phyloP scores from a whole-genome alignment of 2,329 filamentous ascomycete genomes.

The Talaromyces piceae region DNA sequence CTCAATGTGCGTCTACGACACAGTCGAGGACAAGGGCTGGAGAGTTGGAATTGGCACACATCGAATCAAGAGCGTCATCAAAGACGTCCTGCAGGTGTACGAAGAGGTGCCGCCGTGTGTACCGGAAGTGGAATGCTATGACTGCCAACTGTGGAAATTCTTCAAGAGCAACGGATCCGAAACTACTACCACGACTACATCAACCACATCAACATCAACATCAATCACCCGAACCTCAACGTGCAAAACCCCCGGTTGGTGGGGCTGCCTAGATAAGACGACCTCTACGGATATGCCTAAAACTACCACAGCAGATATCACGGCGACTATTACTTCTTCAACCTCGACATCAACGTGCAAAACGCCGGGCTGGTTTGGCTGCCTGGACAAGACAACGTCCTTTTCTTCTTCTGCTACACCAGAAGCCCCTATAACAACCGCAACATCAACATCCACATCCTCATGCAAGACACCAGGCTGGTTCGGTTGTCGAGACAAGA shows the following conservation, averaged over 20 bases:
- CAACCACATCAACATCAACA: conserved; percentile 50
- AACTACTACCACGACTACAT: conserved; percentile 58
- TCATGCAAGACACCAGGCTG: neutral
- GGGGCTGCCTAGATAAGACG: conserved; percentile 54
- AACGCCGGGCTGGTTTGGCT: conserved; percentile 39
- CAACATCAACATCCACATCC: neutral
- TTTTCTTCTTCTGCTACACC: neutral
- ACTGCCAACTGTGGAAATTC: conserved; percentile 92
- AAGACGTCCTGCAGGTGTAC: conserved; percentile 78
- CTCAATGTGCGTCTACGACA: conserved; percentile 82
- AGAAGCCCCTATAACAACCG: neutral
- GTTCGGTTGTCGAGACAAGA: neutral
- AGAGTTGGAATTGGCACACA: conserved; percentile 85
- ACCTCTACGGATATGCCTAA: conserved; percentile 17
- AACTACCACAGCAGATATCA: conserved; percentile 30
- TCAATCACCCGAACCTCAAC: conserved; percentile 70
- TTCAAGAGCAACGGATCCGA: conserved; percentile 87
- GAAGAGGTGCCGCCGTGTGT: conserved; percentile 71
- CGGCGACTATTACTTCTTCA: conserved; percentile 24
- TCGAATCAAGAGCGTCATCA: conserved; percentile 80
- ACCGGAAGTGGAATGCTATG: conserved; percentile 70
- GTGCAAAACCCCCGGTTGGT: conserved; percentile 90
- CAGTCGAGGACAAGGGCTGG: conserved; percentile 86
- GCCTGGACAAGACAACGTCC: conserved; percentile 10
- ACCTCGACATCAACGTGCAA: conserved; percentile 32